Evolutionary conservation across 2,329 filamentous ascomycete genomes (phyloP).

Genomic region (Massarina eburnea): DNA sequence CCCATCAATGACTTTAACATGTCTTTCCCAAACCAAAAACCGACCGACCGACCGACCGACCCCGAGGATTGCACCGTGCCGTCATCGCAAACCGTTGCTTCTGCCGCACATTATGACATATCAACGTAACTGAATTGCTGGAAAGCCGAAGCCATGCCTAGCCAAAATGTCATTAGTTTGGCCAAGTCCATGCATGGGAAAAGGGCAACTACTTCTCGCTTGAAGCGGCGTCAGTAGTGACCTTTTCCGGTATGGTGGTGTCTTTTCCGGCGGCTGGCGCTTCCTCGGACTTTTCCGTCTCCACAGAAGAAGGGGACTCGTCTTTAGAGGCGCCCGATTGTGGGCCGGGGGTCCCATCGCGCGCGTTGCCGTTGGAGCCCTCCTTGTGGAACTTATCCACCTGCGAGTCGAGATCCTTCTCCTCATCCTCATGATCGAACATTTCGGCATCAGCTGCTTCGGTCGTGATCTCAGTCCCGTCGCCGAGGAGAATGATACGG

Average conservation of each 20-base stretch:
- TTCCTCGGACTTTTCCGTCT: slow-evolving; percentile 39
- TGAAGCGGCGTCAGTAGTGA: slow-evolving; percentile 11
- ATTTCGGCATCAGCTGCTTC: slow-evolving; percentile 89
- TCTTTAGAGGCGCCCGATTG: slow-evolving; percentile 18
- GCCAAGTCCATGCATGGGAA: neutral
- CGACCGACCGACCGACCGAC: neutral
- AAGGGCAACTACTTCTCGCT: slow-evolving; percentile 25
- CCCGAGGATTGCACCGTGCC: neutral
- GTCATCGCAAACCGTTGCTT: neutral
- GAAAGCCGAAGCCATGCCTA: neutral
- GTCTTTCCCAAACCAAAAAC: neutral
- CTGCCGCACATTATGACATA: neutral
- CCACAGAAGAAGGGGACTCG: slow-evolving; percentile 41
- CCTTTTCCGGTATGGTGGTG: slow-evolving; percentile 20
- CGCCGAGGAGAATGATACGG: slow-evolving; percentile 90
- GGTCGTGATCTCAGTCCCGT: slow-evolving; percentile 89
- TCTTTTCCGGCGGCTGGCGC: slow-evolving; percentile 15
- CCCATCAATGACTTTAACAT: slow-evolving; percentile 23
- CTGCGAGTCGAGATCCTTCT: slow-evolving; percentile 83
- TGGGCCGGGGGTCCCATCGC: slow-evolving; percentile 30
- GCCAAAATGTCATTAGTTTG: neutral
- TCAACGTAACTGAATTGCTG: neutral
- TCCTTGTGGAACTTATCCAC: slow-evolving; percentile 63
- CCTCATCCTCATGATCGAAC: slow-evolving; percentile 87
- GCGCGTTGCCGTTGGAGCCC: slow-evolving; percentile 23